Base-by-base conservation (phyloP, 2,329 filamentous ascomycete species). In the Aurifilum marmelostoma region DNA sequence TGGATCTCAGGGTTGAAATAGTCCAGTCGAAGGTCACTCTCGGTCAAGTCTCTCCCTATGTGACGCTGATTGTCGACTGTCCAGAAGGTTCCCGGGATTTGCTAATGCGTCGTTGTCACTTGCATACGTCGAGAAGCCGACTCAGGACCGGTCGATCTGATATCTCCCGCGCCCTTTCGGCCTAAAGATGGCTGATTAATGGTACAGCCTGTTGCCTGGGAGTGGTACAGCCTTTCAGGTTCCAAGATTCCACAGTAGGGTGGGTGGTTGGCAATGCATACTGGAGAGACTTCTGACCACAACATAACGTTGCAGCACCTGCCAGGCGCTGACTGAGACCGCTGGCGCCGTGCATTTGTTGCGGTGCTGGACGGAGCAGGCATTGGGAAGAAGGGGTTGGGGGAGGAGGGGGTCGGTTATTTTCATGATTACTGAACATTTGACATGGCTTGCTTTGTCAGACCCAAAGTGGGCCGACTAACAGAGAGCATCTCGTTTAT, bases 351-450 rank as follows among this genome's bases (percentile, higher is more conserved):
- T 59, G 56, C 32, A 56, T 56, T 8, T 16, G 16, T 24, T 8
- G n/a, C 12, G 3, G 16, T 34, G 34, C 34, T 34, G 34, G 34
- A 34, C 4, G 8, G 34, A 34, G 34, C 4, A 8, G 8, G 34
- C 34, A 34, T 4, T 34, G 34, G 34, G 34, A 4, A 34, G 4
- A 34, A 8, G 34, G 34, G 34, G 34, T 34, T 34, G 34, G 34
- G 34, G 34, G 34, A 4, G 8, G 34, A 8, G 34, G 56, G 56
- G n/a, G n/a, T n/a, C n/a, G n/a, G 21, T 3, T 37, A 2, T 59
- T 37, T 59, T 37, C 6, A 12, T 65, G 66, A 67, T 67, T 67
- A 67, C 60, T 67, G 60, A 67, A 67, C 66, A 67, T 16, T n/a
- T 47, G 7, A 1, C 21, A 21, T 11, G 16, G 14, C 14, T 54